Conservation (phyloP, 169 alveolate species). For the Theileria luwenshuni region DNA sequence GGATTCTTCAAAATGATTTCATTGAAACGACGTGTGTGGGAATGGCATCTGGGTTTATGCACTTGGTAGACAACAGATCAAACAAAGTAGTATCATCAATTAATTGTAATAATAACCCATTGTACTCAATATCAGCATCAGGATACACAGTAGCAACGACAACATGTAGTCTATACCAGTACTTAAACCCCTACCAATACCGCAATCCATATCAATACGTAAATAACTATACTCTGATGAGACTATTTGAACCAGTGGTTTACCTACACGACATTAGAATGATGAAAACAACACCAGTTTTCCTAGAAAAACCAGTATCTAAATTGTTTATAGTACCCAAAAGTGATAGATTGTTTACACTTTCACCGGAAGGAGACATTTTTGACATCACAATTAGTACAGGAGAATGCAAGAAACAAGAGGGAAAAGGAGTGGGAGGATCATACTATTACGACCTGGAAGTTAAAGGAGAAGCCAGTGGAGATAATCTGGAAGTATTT, state of each 20-base stretch:
- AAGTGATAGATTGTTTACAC: slow-evolving; percentile 44
- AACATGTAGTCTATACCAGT: slow-evolving; percentile 43
- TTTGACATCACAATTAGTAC: slow-evolving; percentile 41
- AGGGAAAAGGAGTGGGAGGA: neutral
- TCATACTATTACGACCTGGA: slow-evolving; percentile 46
- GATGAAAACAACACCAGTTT: slow-evolving; percentile 19
- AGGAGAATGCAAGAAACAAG: slow-evolving; percentile 19
- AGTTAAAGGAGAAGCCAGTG: neutral
- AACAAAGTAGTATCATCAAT: slow-evolving; percentile 50
- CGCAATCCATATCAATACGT: neutral
- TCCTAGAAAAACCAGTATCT: slow-evolving; percentile 49
- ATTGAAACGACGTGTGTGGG: slow-evolving; percentile 53
- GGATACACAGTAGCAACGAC: slow-evolving; percentile 50
- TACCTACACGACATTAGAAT: slow-evolving; percentile 61
- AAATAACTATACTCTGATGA: neutral
- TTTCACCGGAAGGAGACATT: slow-evolving; percentile 41
- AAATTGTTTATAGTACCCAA: slow-evolving; percentile 26
- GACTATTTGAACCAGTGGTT: slow-evolving; percentile 53
- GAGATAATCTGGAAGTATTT: slow-evolving; percentile 24
- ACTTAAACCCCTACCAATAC: neutral
- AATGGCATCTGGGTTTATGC: slow-evolving; percentile 63
- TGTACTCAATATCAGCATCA: slow-evolving; percentile 45
- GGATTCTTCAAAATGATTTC: neutral
- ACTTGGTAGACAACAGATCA: slow-evolving; percentile 53
- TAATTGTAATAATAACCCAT: slow-evolving; percentile 27